Evolutionary conservation across 345 rosid species (phyloP).

Genomic region (Heritiera fomes): DNA sequence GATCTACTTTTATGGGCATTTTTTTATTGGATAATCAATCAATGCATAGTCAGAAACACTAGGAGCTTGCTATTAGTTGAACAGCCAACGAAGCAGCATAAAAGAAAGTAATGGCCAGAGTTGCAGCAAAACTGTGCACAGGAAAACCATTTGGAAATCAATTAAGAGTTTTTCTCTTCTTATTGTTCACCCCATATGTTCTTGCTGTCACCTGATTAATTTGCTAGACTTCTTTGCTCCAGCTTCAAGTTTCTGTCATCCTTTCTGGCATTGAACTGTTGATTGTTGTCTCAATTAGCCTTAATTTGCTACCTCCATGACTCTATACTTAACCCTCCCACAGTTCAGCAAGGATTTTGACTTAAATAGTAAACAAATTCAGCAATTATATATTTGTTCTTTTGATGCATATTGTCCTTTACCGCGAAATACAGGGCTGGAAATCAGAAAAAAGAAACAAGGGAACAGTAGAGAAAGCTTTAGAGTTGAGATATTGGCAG

Average conservation of each 20-base stretch:
- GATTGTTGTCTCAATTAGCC: neutral
- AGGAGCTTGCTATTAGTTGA: neutral
- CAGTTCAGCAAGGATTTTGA: neutral
- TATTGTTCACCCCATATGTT: neutral
- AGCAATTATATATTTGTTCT: neutral
- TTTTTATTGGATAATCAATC: neutral
- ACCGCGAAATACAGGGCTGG: neutral
- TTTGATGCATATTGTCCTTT: constrained; percentile 1
- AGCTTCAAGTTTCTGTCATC: neutral
- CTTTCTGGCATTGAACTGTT: neutral
- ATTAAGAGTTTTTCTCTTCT: neutral
- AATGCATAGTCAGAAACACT: neutral
- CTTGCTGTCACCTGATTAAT: neutral
- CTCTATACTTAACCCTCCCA: neutral
- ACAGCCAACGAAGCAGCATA: constrained; percentile 3
- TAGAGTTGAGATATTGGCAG: constrained; percentile 23
- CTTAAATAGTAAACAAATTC: neutral
- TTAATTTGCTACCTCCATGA: neutral
- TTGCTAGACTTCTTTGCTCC: neutral
- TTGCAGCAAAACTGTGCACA: neutral
- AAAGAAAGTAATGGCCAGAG: neutral
- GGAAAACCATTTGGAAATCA: neutral
- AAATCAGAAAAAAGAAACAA: neutral
- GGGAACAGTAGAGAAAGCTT: neutral
- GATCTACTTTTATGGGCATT: no score